Evolutionary conservation across 2,329 filamentous ascomycete genomes (phyloP).

Genomic region (Lachnum nothofagi): DNA sequence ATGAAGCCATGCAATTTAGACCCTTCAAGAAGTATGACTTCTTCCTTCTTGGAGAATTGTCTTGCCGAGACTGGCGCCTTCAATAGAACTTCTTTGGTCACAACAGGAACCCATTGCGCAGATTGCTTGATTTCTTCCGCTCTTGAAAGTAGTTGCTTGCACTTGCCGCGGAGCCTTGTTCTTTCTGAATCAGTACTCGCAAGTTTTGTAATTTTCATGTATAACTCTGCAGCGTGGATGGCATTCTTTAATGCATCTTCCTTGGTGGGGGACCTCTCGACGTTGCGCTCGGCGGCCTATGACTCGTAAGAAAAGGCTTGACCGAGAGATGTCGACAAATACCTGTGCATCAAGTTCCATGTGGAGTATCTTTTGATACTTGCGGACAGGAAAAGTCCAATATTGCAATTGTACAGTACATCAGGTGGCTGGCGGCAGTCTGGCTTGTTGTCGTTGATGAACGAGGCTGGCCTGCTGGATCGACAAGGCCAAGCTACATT

Average conservation of each 20-base stretch:
- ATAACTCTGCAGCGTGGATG: constrained; percentile 72
- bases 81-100: constrained; percentile 23
- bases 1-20: constrained; percentile 76
- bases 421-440: too few relatives aligned
- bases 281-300: constrained; percentile 50
- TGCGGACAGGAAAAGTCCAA: too few relatives aligned
- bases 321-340: constrained; percentile 6
- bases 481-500: too few relatives aligned
- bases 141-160: constrained; percentile 61
- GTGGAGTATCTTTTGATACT: too few relatives aligned
- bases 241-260: constrained; percentile 67
- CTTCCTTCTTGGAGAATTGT: constrained; percentile 62
- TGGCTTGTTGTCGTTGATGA: too few relatives aligned
- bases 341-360: constrained; percentile 47
- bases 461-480: too few relatives aligned
- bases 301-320: constrained; percentile 11
- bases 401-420: too few relatives aligned
- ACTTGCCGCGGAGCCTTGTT: constrained; percentile 61
- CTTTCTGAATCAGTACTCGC: constrained; percentile 59
- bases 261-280: constrained; percentile 47
- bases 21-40: constrained; percentile 69
- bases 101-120: constrained; percentile 20
- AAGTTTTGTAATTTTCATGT: constrained; percentile 69
- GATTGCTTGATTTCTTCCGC: constrained; percentile 70
- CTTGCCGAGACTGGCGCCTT: constrained; percentile 46